Evolutionary conservation across 495 filamentous ascomycete genomes (phyloP).

Genomic region (Oleoguttula mirabilis): DNA sequence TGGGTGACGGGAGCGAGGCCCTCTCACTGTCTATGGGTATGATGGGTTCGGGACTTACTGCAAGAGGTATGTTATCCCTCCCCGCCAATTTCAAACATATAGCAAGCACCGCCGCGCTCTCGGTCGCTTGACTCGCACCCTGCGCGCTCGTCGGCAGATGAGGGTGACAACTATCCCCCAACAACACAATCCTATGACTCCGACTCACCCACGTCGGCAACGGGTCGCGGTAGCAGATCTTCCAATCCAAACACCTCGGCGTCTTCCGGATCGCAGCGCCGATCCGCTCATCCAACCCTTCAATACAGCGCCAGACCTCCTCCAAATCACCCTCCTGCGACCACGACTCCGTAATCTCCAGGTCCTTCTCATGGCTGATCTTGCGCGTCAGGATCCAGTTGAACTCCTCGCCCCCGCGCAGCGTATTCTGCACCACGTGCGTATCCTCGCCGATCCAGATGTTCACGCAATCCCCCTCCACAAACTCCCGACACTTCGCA

Average conservation of each 20-base stretch:
- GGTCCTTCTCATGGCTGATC: constrained; percentile 33
- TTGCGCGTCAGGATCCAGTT: constrained; percentile 39
- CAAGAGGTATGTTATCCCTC: constrained; percentile 34
- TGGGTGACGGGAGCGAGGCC: no score
- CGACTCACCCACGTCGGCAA: constrained; percentile 37
- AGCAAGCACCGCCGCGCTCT: constrained; percentile 37
- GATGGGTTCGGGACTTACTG: constrained; percentile 23
- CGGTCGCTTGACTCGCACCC: constrained; percentile 39
- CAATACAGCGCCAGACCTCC: constrained; percentile 31
- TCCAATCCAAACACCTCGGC: constrained; percentile 39
- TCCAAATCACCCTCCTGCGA: constrained; percentile 39
- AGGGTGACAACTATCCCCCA: constrained; percentile 40
- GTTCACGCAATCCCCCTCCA: constrained; percentile 39
- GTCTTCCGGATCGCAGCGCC: constrained; percentile 37
- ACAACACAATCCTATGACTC: constrained; percentile 35
- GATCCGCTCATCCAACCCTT: constrained; percentile 34
- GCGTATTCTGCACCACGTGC: constrained; percentile 38
- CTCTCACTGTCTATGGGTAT: no score
- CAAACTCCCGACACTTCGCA: constrained; percentile 34
- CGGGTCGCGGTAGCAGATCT: constrained; percentile 40
- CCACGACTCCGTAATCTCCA: constrained; percentile 40
- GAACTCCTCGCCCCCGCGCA: constrained; percentile 39
- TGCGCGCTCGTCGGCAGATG: constrained; percentile 40
- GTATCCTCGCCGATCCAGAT: constrained; percentile 42
- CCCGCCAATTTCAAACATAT: constrained; percentile 36